Evolutionary conservation across 345 rosid species (phyloP).

Genomic region (Syzygium grande): DNA sequence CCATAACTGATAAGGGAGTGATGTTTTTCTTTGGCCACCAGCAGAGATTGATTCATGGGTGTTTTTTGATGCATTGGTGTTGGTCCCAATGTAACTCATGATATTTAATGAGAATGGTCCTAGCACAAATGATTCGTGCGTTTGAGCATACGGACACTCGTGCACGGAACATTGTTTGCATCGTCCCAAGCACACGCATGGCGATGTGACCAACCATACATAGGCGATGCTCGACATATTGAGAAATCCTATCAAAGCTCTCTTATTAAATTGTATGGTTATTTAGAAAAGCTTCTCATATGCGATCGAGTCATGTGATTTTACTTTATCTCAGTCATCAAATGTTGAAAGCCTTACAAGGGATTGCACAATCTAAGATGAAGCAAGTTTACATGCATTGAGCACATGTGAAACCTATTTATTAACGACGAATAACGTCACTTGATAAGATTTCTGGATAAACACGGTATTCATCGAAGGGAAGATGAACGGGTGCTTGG

Average conservation of each 20-base stretch:
- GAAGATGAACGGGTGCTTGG: not conserved
- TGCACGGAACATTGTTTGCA: not conserved
- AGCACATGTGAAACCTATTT: not conserved
- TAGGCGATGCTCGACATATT: not conserved
- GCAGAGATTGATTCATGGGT: not conserved
- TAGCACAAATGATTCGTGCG: not conserved
- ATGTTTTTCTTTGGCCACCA: not conserved
- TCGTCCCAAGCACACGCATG: not conserved
- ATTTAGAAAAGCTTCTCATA: not conserved
- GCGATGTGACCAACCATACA: not conserved
- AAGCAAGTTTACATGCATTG: not conserved
- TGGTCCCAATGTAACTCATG: not conserved
- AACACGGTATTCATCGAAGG: not conserved
- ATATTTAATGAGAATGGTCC: not conserved
- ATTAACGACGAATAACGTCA: not conserved
- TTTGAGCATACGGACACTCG: not conserved
- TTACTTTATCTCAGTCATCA: not conserved
- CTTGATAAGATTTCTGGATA: not conserved
- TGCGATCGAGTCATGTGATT: too few species aligned
- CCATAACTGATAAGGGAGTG: not conserved
- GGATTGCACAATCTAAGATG: rapidly evolving
- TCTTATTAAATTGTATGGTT: not conserved
- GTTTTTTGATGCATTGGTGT: not conserved
- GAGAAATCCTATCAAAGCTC: not conserved
- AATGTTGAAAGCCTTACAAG: not conserved